Base-by-base conservation (phyloP, 768 basidiomycete genomes). In the Gyrodon lividus region DNA sequence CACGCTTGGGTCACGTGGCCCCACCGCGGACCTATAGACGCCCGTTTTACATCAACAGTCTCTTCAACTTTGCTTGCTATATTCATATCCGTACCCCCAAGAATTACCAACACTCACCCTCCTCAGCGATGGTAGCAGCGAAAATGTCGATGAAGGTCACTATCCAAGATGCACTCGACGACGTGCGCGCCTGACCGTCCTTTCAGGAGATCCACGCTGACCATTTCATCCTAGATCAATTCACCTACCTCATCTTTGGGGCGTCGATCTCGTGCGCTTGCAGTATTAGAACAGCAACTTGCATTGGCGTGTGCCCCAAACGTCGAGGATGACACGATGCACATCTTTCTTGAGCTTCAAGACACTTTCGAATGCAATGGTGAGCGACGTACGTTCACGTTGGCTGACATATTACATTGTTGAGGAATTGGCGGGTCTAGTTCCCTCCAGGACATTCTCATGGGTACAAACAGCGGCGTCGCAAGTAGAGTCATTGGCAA, bases 341-440 rank as follows among this genome's bases (percentile, higher is more conserved):
- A 75, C 33, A 67, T 71, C 41, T 88, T 91, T 67, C 63, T 84
- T 17, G 75, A 79, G 9, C 70, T 91, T 37, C 91, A 93, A 63
- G 81, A 87, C 58, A 82, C 82, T 1, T 92, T 93, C 58, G 87
- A 92, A 65, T 89, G 86, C 67, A 93, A 93, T 62, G 74, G 91
- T 91, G 59, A 53, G 87, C 61, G 33, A 13, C 50, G 40, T 49
- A 37, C 13, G 10, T 30, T 52, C 14, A 33, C 3, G 4, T 13
- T n/a, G 26, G 46, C 17, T 34, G 35, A 16, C 42, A 24, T 9
- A 35, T 44, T 31, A 23, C 23, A 40, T 43, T 48, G 28, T 54
- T 59, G 34, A 58, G 45, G 58, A 28, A 42, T 43, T 46, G 20
- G 22, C 26, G 6, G 6, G 24, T 33, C n/a, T 49, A 92, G 90